Conservation (phyloP, 2,329 filamentous ascomycete genomes). For the Beauveria brongniartii region DNA sequence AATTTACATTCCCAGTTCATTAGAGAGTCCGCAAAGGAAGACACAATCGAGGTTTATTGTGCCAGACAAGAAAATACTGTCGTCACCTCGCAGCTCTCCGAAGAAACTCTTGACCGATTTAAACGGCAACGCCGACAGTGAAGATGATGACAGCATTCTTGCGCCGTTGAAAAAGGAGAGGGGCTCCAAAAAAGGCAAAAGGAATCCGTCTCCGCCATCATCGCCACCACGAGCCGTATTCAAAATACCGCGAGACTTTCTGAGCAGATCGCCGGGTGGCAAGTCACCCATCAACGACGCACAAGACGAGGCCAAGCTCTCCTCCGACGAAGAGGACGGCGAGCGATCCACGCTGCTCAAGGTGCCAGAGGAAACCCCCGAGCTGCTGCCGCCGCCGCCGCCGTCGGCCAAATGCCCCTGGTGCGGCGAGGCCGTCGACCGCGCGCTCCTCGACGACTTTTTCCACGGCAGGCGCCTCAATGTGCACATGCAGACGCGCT, state of each 20-base stretch:
- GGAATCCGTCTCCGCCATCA: slow-evolving; percentile 5
- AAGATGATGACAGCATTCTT: slow-evolving; percentile 4
- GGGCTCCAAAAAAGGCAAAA: neutral
- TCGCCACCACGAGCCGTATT: slow-evolving; percentile 16
- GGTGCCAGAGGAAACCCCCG: neutral
- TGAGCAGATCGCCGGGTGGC: neutral
- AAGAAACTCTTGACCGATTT: neutral
- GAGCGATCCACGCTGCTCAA: neutral
- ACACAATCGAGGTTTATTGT: neutral
- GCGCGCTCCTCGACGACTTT: slow-evolving; percentile 44
- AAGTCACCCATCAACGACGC: neutral
- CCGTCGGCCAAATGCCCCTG: slow-evolving; percentile 48
- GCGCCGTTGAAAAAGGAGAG: neutral
- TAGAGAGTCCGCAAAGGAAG: slow-evolving; percentile 8
- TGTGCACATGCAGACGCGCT: slow-evolving; percentile 50
- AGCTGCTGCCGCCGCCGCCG: neutral
- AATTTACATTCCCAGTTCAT: slow-evolving; percentile 1
- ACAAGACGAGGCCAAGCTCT: neutral
- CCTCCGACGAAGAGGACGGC: neutral
- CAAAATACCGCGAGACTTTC: slow-evolving; percentile 14
- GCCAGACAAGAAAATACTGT: neutral
- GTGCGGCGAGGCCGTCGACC: slow-evolving; percentile 54
- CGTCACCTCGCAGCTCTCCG: slow-evolving; percentile 1
- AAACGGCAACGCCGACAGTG: neutral
- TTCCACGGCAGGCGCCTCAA: slow-evolving; percentile 40